Evolutionary conservation across 768 basidiomycete genomes (phyloP).

Genomic region (Panaeolus cyanescens): DNA sequence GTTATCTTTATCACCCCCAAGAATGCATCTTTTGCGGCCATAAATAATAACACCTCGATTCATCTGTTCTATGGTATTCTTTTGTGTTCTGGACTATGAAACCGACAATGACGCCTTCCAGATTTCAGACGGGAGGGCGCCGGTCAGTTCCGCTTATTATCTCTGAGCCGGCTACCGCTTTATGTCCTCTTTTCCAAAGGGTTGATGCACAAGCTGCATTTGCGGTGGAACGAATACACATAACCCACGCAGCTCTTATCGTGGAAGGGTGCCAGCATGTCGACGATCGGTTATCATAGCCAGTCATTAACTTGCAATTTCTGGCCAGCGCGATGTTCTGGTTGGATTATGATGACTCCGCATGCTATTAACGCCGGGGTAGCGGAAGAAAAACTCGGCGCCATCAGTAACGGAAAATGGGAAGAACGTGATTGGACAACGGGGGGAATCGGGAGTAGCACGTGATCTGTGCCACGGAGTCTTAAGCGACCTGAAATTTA

Average conservation of each 20-base stretch:
- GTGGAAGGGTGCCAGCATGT: too few species aligned
- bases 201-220: too few species aligned
- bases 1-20: too few species aligned
- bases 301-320: too few species aligned
- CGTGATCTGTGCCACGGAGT: not conserved
- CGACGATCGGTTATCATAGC: too few species aligned
- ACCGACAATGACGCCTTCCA: not conserved
- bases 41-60: not conserved
- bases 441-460: constrained; percentile 9
- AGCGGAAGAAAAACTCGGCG: not conserved
- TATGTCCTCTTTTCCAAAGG: not conserved
- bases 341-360: not conserved
- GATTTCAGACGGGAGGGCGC: not conserved
- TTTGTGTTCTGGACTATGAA: not conserved
- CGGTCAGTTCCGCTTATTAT: not conserved
- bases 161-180: not conserved
- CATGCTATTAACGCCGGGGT: constrained; percentile 3
- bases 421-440: constrained; percentile 5
- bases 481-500: not conserved
- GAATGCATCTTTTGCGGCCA: too few species aligned
- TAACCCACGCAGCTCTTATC: too few species aligned
- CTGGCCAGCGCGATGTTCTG: not conserved
- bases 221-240: too few species aligned
- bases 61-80: not conserved
- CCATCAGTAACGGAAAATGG: constrained; percentile 6